Conservation (phyloP, 768 basidiomycete genomes). For the Agrocybe chaxingu region DNA sequence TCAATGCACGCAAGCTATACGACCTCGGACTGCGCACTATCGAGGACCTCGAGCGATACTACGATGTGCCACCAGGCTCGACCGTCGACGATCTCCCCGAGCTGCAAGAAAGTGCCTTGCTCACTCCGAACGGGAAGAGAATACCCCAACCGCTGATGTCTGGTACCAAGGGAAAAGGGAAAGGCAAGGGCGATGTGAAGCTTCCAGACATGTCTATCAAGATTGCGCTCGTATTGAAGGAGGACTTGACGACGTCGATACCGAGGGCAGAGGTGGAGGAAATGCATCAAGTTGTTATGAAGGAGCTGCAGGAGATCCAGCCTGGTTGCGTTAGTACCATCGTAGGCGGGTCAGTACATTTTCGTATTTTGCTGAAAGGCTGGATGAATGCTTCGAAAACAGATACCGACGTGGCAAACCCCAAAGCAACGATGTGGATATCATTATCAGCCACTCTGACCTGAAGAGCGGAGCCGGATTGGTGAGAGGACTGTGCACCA, state of each 20-base stretch:
- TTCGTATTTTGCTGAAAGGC: background rate
- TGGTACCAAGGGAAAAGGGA: background rate
- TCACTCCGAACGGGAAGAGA: slow-evolving; percentile 32
- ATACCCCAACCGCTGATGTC: slow-evolving; percentile 5
- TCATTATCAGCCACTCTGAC: slow-evolving; percentile 78
- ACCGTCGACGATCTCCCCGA: slow-evolving; percentile 7
- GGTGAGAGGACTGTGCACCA: slow-evolving; percentile 61
- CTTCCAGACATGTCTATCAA: slow-evolving; percentile 42
- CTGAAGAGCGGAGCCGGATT: slow-evolving; percentile 35
- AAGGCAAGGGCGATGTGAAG: slow-evolving; percentile 9
- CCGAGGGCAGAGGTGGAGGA: slow-evolving; percentile 74
- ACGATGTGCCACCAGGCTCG: slow-evolving; percentile 37
- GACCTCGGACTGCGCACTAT: slow-evolving; percentile 64
- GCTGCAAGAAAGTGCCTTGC: slow-evolving; percentile 15
- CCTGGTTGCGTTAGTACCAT: slow-evolving; percentile 72
- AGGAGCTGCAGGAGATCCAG: slow-evolving; percentile 59
- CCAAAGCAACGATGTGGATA: slow-evolving; percentile 83
- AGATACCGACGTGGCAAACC: slow-evolving; percentile 86
- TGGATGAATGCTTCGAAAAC: background rate
- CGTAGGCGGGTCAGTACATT: slow-evolving; percentile 67
- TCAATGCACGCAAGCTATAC: slow-evolving; percentile 65
- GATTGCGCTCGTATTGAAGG: slow-evolving; percentile 55
- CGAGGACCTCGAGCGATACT: slow-evolving; percentile 66
- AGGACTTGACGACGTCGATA: slow-evolving; percentile 56
- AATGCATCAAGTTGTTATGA: slow-evolving; percentile 65